Base-by-base conservation (phyloP, 352 stramenopile species). In the Blastocystis sp. region DNA sequence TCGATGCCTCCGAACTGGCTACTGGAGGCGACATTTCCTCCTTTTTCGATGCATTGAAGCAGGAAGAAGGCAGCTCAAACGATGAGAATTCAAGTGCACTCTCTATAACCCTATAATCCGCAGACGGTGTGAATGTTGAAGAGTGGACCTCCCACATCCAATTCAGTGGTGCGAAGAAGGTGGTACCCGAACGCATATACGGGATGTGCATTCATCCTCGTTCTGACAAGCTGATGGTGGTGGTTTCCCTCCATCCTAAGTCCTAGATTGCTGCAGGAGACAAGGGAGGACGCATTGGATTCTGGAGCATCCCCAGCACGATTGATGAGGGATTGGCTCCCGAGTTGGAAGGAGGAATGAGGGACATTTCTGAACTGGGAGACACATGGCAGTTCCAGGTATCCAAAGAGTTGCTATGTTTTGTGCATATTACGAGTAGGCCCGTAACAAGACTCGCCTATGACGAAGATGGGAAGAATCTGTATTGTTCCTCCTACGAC, bases 401-500 rank as follows among this genome's bases (percentile, higher is more conserved):
- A 52, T 84, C 74, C 10, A 68, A 84, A 10, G 74, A 84, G 74
- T 84, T 28, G 3, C 7, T 24, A 3, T 9, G 24, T 11, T 2
- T 10, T 21, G 21, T 42, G 4, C 1, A 34, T 24, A 34, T 84
- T 10, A 24, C 3, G 48, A 24, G 9, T 69, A 84, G 74, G 69
- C 74, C 74, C 21, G 60, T 84, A 3, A 84, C 74, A 9, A 34
- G 74, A 17, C 38, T 84, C 0, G 68, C 66, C 14, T 84, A 57
- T 54, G 17, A 52, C 40, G 34, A 66, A 11, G 74, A 84, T 68
- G 40, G 42, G 9, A 68, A n/a, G 3, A 52, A 43, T n/a, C n/a
- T 84, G 24, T 84, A 84, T 48, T 45, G 17, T 21, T 84, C 52
- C 69, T 84, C 74, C n/a, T 84, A 84, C 48, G 74, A 84, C 21